Base-by-base conservation (phyloP, 2,329 filamentous ascomycete genomes). In the Ophiosphaerella narmari region DNA sequence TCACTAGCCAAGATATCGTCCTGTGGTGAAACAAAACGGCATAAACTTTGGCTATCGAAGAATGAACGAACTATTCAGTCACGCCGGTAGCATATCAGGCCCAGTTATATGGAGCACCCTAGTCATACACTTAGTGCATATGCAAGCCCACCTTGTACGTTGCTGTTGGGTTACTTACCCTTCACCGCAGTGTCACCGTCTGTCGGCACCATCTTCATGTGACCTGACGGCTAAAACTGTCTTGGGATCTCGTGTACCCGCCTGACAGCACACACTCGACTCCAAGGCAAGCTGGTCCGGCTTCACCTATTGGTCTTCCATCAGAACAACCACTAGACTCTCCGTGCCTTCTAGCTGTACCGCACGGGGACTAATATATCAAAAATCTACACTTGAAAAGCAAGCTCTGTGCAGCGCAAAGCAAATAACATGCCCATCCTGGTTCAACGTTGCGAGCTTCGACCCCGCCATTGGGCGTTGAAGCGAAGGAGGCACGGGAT, bases 181-280 rank as follows among this genome's bases (percentile, higher is more conserved):
- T 55, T 32, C 23, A 43, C 58, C 55, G 62, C 23, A 46, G 42
- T 54, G 48, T 35, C 36, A 47, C 52, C 55, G 48, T 54, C 48
- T 54, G 21, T 37, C 40, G 60, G 59, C 36, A 26, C n/a, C n/a
- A 13, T 12, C 23, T n/a, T 32, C 35, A 35, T 31, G 21, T 18
- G n/a, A 21, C 31, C 14, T 39, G 26, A 26, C 43, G 11, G 36
- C 1, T 39, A 39, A 34, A 13, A 29, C 26, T 39, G 26, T 26
- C 23, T 36, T 43, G 39, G 16, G 7, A 14, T 14, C 12, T 39
- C 37, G 21, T 39, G 37, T 13, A 39, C 11, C 12, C 13, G 11
- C 2, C 26, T 29, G 7, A 7, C 7, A 5, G 11, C 26, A 8
- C 11, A 29, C 6, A 11, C 26, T 29, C 26, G 4, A 12, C 23